Evolutionary conservation across 768 basidiomycete species (phyloP).

Genomic region (Erythrobasidium yunnanense): DNA sequence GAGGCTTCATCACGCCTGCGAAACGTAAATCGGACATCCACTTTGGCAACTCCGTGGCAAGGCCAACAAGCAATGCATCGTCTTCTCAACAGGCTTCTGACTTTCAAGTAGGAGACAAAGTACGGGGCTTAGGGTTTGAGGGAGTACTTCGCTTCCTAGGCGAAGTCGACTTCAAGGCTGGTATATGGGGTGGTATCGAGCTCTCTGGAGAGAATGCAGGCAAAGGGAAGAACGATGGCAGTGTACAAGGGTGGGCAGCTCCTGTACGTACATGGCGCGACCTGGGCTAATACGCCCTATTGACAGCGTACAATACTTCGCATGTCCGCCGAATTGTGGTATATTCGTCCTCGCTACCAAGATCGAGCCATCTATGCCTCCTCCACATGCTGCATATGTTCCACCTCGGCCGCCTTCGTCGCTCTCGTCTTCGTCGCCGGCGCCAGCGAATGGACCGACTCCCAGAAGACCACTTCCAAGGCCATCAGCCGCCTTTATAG

Average conservation of each 20-base stretch:
- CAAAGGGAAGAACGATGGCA: slow-evolving; percentile 90
- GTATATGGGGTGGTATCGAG: slow-evolving; percentile 88
- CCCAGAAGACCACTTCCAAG: slow-evolving; percentile 8
- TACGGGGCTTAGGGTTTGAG: slow-evolving; percentile 46
- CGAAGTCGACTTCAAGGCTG: slow-evolving; percentile 74
- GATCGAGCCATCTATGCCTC: slow-evolving; percentile 60
- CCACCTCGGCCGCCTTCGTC: background rate
- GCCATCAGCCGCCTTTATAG: background rate
- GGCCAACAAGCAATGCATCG: background rate
- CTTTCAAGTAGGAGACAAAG: slow-evolving; percentile 18
- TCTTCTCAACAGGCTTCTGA: background rate
- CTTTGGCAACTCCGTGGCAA: background rate
- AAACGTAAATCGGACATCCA: background rate
- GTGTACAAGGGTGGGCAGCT: slow-evolving; percentile 64
- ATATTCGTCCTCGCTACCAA: slow-evolving; percentile 79
- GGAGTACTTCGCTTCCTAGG: slow-evolving; percentile 71
- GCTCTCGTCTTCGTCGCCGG: background rate
- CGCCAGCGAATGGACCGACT: slow-evolving; percentile 31
- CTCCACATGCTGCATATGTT: slow-evolving; percentile 64
- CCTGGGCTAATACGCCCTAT: background rate
- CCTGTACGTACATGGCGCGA: slow-evolving; percentile 23
- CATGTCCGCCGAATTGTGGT: slow-evolving; percentile 71
- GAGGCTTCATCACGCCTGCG: background rate
- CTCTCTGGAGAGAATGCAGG: slow-evolving; percentile 71
- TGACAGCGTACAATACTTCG: slow-evolving; percentile 67